A percentile compares a stretch with the other conserved stretches of the same genome.
phyloP scores from a whole-genome alignment of 202 grass and related monocot genomes.

The Elaeis oleifera region DNA sequence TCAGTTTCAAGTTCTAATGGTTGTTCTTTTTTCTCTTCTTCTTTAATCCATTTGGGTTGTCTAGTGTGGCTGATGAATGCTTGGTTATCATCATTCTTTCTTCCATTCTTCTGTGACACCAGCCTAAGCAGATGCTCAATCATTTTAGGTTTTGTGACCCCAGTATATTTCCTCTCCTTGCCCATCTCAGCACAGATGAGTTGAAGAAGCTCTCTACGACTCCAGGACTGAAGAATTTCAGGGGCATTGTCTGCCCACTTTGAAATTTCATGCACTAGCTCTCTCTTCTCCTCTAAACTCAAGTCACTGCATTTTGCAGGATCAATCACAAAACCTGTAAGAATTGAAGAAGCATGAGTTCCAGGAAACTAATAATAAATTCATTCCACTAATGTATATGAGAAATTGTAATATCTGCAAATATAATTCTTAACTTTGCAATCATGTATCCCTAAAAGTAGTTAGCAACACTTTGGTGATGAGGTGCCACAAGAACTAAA shows the following conservation, averaged over 20 bases:
- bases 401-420: no score
- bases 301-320: slow-evolving; percentile 22
- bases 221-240: slow-evolving; percentile 26
- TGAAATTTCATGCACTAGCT: slow-evolving; percentile 19
- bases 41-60: slow-evolving; percentile 31
- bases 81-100: slow-evolving; percentile 26
- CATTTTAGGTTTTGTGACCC: slow-evolving; percentile 26
- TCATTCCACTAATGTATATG: no score
- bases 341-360: no score
- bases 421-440: no score
- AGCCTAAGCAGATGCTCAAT: slow-evolving; percentile 23
- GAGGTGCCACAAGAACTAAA: no score
- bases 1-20: slow-evolving; percentile 22
- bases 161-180: slow-evolving; percentile 26
- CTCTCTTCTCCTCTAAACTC: slow-evolving; percentile 23
- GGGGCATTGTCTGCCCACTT: slow-evolving; percentile 24
- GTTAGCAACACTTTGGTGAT: no score
- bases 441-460: no score
- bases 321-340: slow-evolving; percentile 19
- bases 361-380: no score
- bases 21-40: slow-evolving; percentile 43
- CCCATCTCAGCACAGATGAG: slow-evolving; percentile 28
- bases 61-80: slow-evolving; percentile 6
- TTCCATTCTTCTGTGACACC: slow-evolving; percentile 21
- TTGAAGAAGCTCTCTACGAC: slow-evolving; percentile 21